Base-by-base conservation (phyloP, 148 eudicot species). In the Rhododendron griersonianum region DNA sequence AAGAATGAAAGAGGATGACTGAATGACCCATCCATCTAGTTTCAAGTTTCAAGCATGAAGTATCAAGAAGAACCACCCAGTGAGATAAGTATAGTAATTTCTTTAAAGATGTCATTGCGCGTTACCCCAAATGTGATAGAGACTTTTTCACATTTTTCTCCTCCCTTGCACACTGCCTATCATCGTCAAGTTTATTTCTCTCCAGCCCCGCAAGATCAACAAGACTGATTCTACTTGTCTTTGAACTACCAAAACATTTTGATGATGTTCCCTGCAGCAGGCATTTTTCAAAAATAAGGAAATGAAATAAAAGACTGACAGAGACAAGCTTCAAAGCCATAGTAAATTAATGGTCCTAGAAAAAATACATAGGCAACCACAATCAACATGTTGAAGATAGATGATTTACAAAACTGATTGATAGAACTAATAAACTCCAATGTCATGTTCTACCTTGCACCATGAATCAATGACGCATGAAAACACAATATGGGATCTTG, bases 381-480 rank as follows among this genome's bases (percentile, higher is more conserved):
- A 21, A 39, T 45, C 33, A 10, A 59, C n/a, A 4, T 61, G 50
- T n/a, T n/a, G 14, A 78, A 15, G 11, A 21, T 48, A 33, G 63
- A 21, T 25, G 47, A 71, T 53, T 21, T 44, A 16, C 45, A 47
- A n/a, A 21, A 79, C 77, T 45, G 50, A 84, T 25, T 51, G 45
- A 37, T 15, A 7, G 50, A 63, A 50, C 67, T 21, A 51, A 45
- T 25, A n/a, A 35, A 47, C 85, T n/a, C 47, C 67, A 18, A 33
- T 84, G n/a, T 85, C 7, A 11, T 37, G 39, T 67, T 48, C 50
- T 93, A 97, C 99, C 99, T 98, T 98, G 90, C 95, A 91, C 99
- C 99, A 98, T 50, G 98, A 95, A 83, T 98, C 99, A 63, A 95
- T 91, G 84, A 95, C 88, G 74, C 96, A 98, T 21, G 98, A 95